Evolutionary conservation across 2,329 filamentous ascomycete genomes (phyloP), one percentile per base, ranked within the genome.

Genomic region (Ophiostoma quercus): DNA sequence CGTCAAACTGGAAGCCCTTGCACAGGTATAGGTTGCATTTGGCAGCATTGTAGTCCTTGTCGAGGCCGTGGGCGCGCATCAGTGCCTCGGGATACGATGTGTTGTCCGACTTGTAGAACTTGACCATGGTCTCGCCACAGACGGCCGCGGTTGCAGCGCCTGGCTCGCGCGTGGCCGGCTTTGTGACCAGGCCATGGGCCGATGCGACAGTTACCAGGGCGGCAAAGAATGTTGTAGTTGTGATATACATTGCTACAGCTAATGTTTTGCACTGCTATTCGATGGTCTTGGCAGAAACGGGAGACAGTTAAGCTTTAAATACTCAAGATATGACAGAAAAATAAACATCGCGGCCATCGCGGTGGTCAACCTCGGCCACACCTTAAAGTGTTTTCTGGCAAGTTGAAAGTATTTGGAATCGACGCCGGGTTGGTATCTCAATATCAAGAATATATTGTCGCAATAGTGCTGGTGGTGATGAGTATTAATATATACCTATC

Each of bases 1-100:
- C 43, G 43, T 47, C 43, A n/a, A 47, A 47, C 43, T 47, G 43
- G 43, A 47, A 47, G 43, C 43, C 43, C 43, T 47, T 47, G 43
- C 43, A 47, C 16, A 47, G 5, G 43, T 47, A 47, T 1, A 47
- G 43, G 43, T 47, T 47, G 43, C 43, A 47, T 16, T 47, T 47
- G 43, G 43, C 16, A 47, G 43, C 2, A 47, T 47, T 7, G 43
- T 47, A 47, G 43, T n/a, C 43, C 16, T 47, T 47, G 16, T 47
- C 43, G 19, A 47, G 43, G 8, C 43, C 43, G 43, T n/a, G 16
- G 2, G 43, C 43, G 16, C 43, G 43, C 6, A 47, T 47, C 43
- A 47, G 43, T 7, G 43, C 43, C 43, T 47, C 43, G 16, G 43
- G 43, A 4, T 47, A 47, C 43, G 43, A 47, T n/a, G 43, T 47